Conservation (phyloP, 768 basidiomycete genomes). For the Solioccasus polychromus region DNA sequence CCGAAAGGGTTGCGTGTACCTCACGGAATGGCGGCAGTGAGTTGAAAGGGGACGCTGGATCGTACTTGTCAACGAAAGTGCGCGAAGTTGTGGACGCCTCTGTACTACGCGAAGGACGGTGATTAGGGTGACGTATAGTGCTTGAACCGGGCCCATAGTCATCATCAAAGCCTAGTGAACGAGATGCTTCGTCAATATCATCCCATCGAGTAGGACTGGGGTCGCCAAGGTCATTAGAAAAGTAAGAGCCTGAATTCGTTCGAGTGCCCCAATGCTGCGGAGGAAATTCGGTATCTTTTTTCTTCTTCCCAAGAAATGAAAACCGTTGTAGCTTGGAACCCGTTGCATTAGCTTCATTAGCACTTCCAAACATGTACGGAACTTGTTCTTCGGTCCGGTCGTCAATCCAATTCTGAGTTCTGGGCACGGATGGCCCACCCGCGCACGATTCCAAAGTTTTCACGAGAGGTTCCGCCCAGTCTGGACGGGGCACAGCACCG, state of each 20-base stretch:
- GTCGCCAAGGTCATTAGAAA: slow-evolving; percentile 33
- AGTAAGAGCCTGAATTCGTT: slow-evolving; percentile 55
- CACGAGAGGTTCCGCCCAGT: slow-evolving; percentile 76
- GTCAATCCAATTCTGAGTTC: slow-evolving; percentile 62
- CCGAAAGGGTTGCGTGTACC: slow-evolving; percentile 31
- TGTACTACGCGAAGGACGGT: slow-evolving; percentile 18
- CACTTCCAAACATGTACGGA: slow-evolving; percentile 54
- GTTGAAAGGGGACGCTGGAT: slow-evolving; percentile 36
- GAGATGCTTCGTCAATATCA: slow-evolving; percentile 22
- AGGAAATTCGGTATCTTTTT: slow-evolving; percentile 53
- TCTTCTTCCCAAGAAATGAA: slow-evolving; percentile 39
- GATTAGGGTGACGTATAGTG: slow-evolving; percentile 29
- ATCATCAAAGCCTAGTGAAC: slow-evolving; percentile 36
- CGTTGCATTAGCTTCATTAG: slow-evolving; percentile 5
- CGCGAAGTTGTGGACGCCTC: slow-evolving; percentile 8
- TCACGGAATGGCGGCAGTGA: slow-evolving; percentile 33
- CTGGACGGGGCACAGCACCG: slow-evolving; percentile 69
- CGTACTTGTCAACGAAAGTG: slow-evolving; percentile 25
- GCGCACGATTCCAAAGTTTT: slow-evolving; percentile 72
- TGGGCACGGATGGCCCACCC: slow-evolving; percentile 67
- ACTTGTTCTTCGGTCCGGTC: slow-evolving; percentile 41
- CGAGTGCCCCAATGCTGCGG: slow-evolving; percentile 59
- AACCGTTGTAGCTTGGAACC: slow-evolving; percentile 38
- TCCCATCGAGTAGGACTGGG: slow-evolving; percentile 26
- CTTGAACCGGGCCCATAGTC: slow-evolving; percentile 45